Evolutionary conservation across 164 flowering plant species (phyloP), one percentile per base, ranked within the genome.

Genomic region (Stephania cephalantha): DNA sequence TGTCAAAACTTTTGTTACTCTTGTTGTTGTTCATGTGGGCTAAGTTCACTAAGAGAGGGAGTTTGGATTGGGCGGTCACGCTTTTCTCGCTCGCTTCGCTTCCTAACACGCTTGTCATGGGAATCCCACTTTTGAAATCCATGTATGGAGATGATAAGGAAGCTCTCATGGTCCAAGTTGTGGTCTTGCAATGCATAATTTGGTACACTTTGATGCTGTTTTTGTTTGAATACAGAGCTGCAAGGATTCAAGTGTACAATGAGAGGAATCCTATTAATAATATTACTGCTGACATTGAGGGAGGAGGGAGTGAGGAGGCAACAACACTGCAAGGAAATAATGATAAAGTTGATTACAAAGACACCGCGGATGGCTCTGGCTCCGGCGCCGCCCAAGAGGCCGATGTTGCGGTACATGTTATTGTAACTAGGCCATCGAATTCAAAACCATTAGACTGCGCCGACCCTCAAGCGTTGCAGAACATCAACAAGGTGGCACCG

Each of bases 91-190:
- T 85, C 46, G 69, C 81, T 6, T 78, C 87, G 6, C 81, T 85
- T 25, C 85, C 87, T 3, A 85, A 85, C 78, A 83, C 87, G 11
- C 79, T 85, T 11, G 82, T 85, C 30, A 78, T 85, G 83, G 87
- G 87, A 3, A 79, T 83, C 76, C 87, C 87, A 1, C 79, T 83
- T 9, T 9, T 85, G 50, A 78, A 77, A 70, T 68, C 84, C 77
- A 85, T 85, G 87, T 85, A 85, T 65, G 84, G 85, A 8, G 80
- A 76, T 55, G 80, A 77, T 63, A 69, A 76, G 76, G 80, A 78
- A 12, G 71, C 55, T 7, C 74, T 85, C 6, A 82, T 83, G 82
- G 72, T 83, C 55, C 87, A 85, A 66, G 70, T 77, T 31, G 85
- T 82, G 68, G 82, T 82, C 3, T 58, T 85, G 9, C 87, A 85